Evolutionary conservation across 345 rosid genomes (phyloP).

Genomic region (Murraya paniculata): DNA sequence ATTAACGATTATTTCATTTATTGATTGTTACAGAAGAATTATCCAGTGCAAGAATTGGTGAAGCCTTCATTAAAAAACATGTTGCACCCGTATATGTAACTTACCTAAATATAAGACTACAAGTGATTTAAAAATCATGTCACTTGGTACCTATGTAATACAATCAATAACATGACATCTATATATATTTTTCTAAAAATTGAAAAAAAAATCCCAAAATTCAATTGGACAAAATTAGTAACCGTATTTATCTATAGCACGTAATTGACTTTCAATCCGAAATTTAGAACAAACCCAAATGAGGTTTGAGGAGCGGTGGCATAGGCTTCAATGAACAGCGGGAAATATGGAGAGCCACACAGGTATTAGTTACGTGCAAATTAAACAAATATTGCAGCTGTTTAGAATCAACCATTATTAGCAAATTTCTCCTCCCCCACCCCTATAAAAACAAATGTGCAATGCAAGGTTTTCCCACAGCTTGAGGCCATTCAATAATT

Average conservation of each 20-base stretch:
- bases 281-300: background rate
- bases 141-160: too few relatives aligned
- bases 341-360: too few relatives aligned
- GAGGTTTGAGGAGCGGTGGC: too few relatives aligned
- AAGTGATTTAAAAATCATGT: too few relatives aligned
- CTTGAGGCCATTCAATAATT: background rate
- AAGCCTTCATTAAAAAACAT: background rate
- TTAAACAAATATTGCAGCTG: background rate
- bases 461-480: background rate
- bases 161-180: too few relatives aligned
- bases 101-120: too few relatives aligned
- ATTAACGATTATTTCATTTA: background rate
- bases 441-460: background rate
- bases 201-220: too few relatives aligned
- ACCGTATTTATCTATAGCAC: background rate
- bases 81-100: fast-evolving
- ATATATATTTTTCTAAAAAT: too few relatives aligned
- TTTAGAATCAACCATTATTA: background rate
- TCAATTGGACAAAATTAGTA: too few relatives aligned
- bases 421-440: too few relatives aligned
- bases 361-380: too few relatives aligned
- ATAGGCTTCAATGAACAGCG: too few relatives aligned
- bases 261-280: background rate
- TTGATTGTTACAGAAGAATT: background rate
- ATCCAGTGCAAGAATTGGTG: background rate